Evolutionary conservation across 495 filamentous ascomycete genomes (phyloP).

Genomic region (Pseudomonodictys pantanalensis): DNA sequence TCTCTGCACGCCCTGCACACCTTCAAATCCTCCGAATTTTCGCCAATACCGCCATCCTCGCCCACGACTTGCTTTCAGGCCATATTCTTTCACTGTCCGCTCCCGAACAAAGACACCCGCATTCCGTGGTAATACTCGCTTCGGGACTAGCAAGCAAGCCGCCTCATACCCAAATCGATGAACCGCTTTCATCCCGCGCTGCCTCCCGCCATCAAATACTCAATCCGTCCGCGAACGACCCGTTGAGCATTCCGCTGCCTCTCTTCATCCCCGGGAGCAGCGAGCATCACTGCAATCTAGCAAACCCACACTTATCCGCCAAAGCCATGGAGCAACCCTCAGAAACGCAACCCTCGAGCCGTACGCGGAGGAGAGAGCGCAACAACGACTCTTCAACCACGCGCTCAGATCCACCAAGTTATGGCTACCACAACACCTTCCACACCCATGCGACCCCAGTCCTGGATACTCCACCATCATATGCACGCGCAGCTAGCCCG

Average conservation of each 20-base stretch:
- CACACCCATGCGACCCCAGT: slow-evolving; percentile 23
- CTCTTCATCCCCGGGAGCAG: not conserved
- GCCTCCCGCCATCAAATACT: not conserved
- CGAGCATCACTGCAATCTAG: not conserved
- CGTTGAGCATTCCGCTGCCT: not conserved
- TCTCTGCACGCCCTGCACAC: not conserved
- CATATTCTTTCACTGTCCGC: not conserved
- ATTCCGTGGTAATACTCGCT: not conserved
- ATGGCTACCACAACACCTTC: slow-evolving; percentile 37
- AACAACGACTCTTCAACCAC: not conserved
- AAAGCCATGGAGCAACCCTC: not conserved
- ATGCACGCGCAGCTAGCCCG: slow-evolving; percentile 16
- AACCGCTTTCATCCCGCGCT: slow-evolving; percentile 18
- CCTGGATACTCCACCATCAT: slow-evolving; percentile 14
- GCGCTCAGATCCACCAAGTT: slow-evolving; percentile 20
- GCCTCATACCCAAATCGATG: not conserved
- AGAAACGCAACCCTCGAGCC: not conserved
- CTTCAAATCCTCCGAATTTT: not conserved
- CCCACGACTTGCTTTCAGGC: not conserved
- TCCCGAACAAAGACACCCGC: not conserved
- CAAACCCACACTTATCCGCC: not conserved
- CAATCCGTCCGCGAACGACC: not conserved
- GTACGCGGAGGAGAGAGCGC: not conserved
- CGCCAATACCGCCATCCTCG: not conserved
- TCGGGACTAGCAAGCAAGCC: not conserved